Evolutionary conservation across 345 rosid genomes (phyloP), one percentile per base, ranked within the genome.

Genomic region (Corymbia maculata): DNA sequence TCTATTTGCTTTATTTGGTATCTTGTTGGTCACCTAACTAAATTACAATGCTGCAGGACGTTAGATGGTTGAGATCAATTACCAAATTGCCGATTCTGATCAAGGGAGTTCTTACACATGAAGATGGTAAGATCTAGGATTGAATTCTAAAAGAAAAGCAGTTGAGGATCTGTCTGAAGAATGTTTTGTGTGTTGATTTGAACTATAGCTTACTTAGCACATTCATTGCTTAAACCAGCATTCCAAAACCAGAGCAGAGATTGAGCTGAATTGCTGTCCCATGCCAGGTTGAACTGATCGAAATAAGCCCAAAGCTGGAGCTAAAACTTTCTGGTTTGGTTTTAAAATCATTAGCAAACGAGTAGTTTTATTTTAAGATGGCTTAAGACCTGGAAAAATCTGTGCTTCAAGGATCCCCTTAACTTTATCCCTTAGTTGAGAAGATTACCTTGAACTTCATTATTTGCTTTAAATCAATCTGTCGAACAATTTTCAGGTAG

Each of bases 101-200:
- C 88, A 96, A 97, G 91, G 99, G 98, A 45, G 86, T 95, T 44
- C 97, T 97, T 89, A 95, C 99, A 44, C 89, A 70, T 45, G 98
- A 96, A 94, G 99, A 97, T 87, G 99, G 98, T 95, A 93, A 92
- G 90, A 87, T 88, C 66, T 68, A 13, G 47, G 57, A 44, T 50
- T 2, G 61, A 36, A 28, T 24, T 61, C 36, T 61, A 1, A 19
- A 57, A 49, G 47, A 36, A 55, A 42, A 86, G 45, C 47, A 19
- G 45, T 32, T 70, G 47, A 70, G 47, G 80, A 70, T 70, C 19
- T 21, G 6, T 32, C 45, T 17, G 24, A 68, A 8, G 80, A 32
- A 22, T 3, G 80, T 36, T 4, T 70, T 32, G 45, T 70, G 80
- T 17, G 12, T 19, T 70, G 32, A 7, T 70, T 70, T 36, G 26